phyloP scores from a whole-genome alignment of 768 basidiomycete species.

The Hypholoma fasciculare region DNA sequence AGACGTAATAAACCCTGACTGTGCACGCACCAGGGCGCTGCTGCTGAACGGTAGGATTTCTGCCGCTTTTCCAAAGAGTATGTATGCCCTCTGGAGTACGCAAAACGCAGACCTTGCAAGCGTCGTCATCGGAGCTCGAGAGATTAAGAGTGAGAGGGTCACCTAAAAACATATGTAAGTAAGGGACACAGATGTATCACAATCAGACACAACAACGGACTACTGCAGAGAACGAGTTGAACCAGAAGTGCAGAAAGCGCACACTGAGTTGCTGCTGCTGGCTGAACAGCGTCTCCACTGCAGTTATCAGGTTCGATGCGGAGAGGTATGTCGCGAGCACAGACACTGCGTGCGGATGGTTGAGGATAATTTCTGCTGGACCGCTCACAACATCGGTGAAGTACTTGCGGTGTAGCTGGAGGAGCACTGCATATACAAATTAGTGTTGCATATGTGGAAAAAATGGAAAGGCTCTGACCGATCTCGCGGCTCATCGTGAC shows the following conservation, averaged over 20 bases:
- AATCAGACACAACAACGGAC: conserved; percentile 38
- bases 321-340: conserved; percentile 69
- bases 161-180: conserved; percentile 35
- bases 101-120: conserved; percentile 60
- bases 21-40: conserved; percentile 52
- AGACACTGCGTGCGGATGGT: conserved; percentile 66
- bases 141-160: conserved; percentile 63
- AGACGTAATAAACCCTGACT: background rate
- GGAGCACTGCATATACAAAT: conserved; percentile 42
- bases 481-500: conserved; percentile 63
- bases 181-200: background rate
- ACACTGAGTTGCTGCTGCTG: conserved; percentile 61
- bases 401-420: conserved; percentile 67
- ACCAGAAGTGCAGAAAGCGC: conserved; percentile 74
- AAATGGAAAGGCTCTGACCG: conserved; percentile 36
- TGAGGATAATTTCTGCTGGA: conserved; percentile 52
- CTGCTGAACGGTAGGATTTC: conserved; percentile 60
- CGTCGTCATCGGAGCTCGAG: conserved; percentile 58
- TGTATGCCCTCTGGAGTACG: conserved; percentile 58
- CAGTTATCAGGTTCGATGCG: conserved; percentile 56
- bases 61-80: conserved; percentile 57
- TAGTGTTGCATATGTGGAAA: background rate
- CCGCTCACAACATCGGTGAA: conserved; percentile 66
- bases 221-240: conserved; percentile 70
- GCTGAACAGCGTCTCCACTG: conserved; percentile 54